These are phyloP conservation scores for Iberis pinnata DNA, from an alignment of 345 rosid species.

Conservation along the genomic window DNA sequence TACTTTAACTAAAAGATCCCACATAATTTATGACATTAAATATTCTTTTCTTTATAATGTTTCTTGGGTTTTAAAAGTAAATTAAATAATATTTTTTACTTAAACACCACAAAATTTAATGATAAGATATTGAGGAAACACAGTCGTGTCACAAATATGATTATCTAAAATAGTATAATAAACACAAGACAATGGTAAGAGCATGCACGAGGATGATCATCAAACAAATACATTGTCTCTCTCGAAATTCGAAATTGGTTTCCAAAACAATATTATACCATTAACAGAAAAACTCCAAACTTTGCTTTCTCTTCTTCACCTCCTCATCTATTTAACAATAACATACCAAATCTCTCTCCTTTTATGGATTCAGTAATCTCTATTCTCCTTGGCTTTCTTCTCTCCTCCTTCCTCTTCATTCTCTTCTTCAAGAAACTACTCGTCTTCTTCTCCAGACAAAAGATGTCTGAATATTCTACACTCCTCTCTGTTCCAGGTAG, in stretches of 20 bases:
- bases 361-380: constrained; percentile 33
- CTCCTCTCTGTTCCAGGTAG: constrained; percentile 65
- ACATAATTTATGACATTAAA: no score
- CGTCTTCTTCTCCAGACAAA: constrained; percentile 20
- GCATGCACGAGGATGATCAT: background rate
- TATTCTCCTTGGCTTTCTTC: constrained; percentile 36
- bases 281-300: constrained; percentile 13
- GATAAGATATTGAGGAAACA: no score
- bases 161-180: background rate
- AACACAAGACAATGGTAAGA: background rate
- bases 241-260: background rate
- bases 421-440: constrained; percentile 30
- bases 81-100: no score
- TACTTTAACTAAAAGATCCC: no score
- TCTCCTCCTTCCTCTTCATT: constrained; percentile 37
- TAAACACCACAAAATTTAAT: no score
- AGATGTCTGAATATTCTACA: constrained; percentile 27
- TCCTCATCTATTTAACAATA: background rate
- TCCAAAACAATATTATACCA: constrained; percentile 7
- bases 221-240: constrained; percentile 8
- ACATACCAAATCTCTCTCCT: background rate
- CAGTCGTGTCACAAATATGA: background rate
- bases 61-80: no score
- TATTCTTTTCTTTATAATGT: no score
- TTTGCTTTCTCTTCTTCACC: constrained; percentile 3